Percentiles rank a stretch among this genome's conserved stretches.
These are phyloP conservation scores for Firmiana major DNA, from an alignment of 345 rosid species.

Conservation along the genomic window DNA sequence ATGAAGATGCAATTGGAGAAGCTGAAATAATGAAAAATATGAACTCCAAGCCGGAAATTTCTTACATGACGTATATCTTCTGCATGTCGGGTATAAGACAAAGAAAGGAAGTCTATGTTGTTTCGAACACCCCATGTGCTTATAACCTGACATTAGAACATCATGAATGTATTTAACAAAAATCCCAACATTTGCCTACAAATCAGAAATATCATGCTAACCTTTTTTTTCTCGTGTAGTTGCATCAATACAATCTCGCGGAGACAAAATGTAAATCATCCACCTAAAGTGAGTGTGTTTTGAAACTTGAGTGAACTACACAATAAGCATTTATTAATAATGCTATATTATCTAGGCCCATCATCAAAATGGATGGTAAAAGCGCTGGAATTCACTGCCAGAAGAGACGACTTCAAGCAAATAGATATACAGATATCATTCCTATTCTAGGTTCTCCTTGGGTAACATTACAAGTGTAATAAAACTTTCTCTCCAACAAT, in stretches of 20 bases:
- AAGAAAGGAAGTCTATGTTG: slow-evolving; percentile 63
- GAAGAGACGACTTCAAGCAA: background rate
- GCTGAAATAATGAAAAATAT: slow-evolving; percentile 7
- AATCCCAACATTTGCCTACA: background rate
- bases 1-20: background rate
- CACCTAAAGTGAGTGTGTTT: background rate
- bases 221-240: background rate
- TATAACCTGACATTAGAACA: slow-evolving; percentile 42
- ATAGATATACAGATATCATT: background rate
- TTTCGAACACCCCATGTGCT: slow-evolving; percentile 68
- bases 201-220: background rate
- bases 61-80: slow-evolving; percentile 68
- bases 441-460: background rate
- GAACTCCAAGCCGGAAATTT: slow-evolving; percentile 4
- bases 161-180: background rate
- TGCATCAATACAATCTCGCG: background rate
- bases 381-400: background rate
- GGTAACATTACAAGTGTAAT: background rate
- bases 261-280: background rate
- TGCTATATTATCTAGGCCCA: background rate
- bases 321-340: background rate
- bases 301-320: background rate
- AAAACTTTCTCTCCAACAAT: background rate
- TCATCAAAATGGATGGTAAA: background rate
- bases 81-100: slow-evolving; percentile 58